Conservation (phyloP, 2,329 filamentous ascomycete species). For the Paradendryphiella salina region DNA sequence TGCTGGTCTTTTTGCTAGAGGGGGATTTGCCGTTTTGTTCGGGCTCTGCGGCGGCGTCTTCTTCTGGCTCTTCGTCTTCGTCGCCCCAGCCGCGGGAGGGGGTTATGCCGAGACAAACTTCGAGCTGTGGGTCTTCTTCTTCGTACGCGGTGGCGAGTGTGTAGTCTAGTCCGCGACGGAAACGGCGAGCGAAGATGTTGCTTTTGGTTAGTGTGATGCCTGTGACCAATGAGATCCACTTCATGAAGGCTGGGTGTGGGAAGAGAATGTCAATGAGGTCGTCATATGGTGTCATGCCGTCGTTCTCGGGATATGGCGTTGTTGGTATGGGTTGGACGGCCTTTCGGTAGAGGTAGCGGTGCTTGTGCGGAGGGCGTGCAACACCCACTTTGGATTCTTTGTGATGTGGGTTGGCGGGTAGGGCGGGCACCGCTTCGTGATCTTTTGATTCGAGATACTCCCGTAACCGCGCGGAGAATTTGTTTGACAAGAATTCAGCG, state of each 20-base stretch:
- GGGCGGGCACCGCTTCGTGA: constrained; percentile 51
- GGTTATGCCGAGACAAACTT: constrained; percentile 85
- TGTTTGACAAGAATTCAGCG: constrained; percentile 74
- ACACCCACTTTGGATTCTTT: constrained; percentile 57
- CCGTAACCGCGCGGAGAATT: constrained; percentile 73
- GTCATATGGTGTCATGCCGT: constrained; percentile 57
- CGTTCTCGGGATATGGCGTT: constrained; percentile 40
- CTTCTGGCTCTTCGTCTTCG: constrained; percentile 60
- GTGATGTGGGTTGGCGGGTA: constrained; percentile 39
- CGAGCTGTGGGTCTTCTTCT: constrained; percentile 72
- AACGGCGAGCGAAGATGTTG: constrained; percentile 81
- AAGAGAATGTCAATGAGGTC: constrained; percentile 82
- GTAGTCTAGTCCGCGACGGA: constrained; percentile 86
- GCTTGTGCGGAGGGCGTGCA: constrained; percentile 89
- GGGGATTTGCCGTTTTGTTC: constrained; percentile 47
- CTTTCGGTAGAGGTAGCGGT: constrained; percentile 84
- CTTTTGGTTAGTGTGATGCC: constrained; percentile 72
- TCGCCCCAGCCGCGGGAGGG: constrained; percentile 84
- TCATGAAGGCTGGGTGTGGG: constrained; percentile 81
- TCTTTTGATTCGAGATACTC: constrained; percentile 66
- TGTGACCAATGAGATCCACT: constrained; percentile 86
- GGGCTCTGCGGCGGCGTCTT: constrained; percentile 52
- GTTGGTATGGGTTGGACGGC: constrained; percentile 47
- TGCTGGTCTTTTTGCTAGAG: constrained; percentile 35
- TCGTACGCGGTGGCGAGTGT: constrained; percentile 86